Evolutionary conservation across 257 asterid species (phyloP), one percentile per base, ranked within the genome.

Genomic region (Echites panduratus): DNA sequence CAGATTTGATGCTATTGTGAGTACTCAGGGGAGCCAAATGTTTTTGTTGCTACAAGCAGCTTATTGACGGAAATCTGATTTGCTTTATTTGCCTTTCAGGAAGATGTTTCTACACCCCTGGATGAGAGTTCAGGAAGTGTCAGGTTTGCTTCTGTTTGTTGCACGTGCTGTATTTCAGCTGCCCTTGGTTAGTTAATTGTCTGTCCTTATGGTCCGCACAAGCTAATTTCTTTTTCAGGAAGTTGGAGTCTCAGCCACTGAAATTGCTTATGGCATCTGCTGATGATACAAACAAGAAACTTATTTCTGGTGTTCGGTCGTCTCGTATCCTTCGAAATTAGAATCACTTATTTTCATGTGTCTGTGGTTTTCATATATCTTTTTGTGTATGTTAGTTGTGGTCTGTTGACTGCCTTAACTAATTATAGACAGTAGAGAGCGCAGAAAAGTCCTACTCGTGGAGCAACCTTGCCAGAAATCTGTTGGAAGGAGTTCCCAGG

Each of bases 361-460:
- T n/a, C n/a, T n/a, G n/a, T 67, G 64, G 40, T 75, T 53, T 62
- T 41, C 66, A 54, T 66, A 7, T 52, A 49, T 64, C 77, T 73
- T 67, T 77, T 69, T 65, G 12, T 40, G n/a, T 69, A 32, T 76
- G 47, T 75, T 14, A 68, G 63, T 58, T 2, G 40, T 45, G 14
- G 58, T n/a, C 67, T 66, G 17, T 79, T 62, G 77, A 76, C 73
- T 81, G 67, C 87, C 97, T 89, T 91, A 84, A 80, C 87, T 78
- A 78, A 82, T 78, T 24, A 73, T 72, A 95, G 99, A 90, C 77
- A 77, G 69, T 38, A 89, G 90, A 75, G 94, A 88, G 83, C 92
- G 97, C 40, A 87, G 99, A 70, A 92, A 87, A 82, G 94, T 95
- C 82, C 89, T 85, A 79, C 76, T 95, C 87, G 96, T 92, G 83